Evolutionary conservation across 2,329 filamentous ascomycete genomes (phyloP), one percentile per base, ranked within the genome.

Genomic region (Colletotrichum scovillei): DNA sequence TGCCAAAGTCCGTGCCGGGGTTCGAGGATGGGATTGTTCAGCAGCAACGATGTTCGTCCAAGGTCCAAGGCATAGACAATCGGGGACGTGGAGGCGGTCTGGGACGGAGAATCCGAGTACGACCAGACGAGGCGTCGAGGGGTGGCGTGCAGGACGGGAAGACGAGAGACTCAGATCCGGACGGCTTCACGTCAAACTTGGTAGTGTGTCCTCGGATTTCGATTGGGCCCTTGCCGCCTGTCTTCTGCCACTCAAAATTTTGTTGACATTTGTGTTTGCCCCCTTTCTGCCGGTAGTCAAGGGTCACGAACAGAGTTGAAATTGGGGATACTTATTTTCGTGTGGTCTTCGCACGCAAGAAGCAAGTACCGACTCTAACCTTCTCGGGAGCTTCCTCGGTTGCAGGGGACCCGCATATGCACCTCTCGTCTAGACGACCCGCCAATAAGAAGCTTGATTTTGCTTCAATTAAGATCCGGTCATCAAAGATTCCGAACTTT

Each of bases 231-330:
- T 60, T 30, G 22, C n/a, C 26, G 30, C 16, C 19, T 55, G 32
- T 12, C 46, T 52, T 49, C 35, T 57, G 32, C 63, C 24, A 57
- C 32, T 58, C 71, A 71, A 73, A 71, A 62, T 62, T 73, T 73
- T 73, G 71, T 73, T 73, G 71, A 73, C 71, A 71, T 71, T 70
- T 66, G 59, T 66, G 55, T 32, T 73, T 73, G 66, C 70, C 71
- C 62, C 70, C 67, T 73, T 73, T 73, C 71, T 70, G 67, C 67
- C 67, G 71, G 71, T 73, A 73, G 71, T 73, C 59, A 70, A 53
- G 71, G 70, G 71, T 62, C 60, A 71, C 67, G 46, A 72, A 63
- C 30, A 68, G 30, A 57, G 28, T 53, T 66, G 62, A 66, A 63
- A 73, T 63, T 73, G 28, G 56, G 53, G 19, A 49, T 70, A 73